Percentiles rank a stretch among this genome's conserved stretches.
phyloP scores from a whole-genome alignment of 176 grass and related monocot genomes.

The Oryza glaberrima region DNA sequence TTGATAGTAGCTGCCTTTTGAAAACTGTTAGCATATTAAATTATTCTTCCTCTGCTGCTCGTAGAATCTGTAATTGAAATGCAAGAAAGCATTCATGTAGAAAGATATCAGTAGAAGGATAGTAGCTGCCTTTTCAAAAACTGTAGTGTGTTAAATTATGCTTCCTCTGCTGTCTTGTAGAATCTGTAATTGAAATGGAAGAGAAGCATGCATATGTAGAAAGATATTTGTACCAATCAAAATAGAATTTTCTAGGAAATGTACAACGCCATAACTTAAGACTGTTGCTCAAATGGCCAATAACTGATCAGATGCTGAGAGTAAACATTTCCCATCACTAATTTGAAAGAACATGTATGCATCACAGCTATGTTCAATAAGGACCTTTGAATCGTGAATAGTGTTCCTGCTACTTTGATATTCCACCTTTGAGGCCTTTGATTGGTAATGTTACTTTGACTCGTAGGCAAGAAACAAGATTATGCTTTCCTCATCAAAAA shows the following conservation, averaged over 20 bases:
- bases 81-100: too few species aligned
- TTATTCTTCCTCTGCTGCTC: not conserved
- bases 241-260: not conserved
- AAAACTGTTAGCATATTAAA: not conserved
- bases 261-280: not conserved
- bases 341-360: not conserved
- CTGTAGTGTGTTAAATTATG: not conserved
- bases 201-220: not conserved
- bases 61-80: not conserved
- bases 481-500: conserved; percentile 11
- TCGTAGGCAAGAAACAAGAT: not conserved
- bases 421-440: not conserved
- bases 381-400: not conserved
- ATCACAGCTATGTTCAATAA: not conserved
- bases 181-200: not conserved
- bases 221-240: not conserved
- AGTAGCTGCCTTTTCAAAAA: not conserved
- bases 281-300: not conserved
- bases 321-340: not conserved
- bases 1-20: not conserved
- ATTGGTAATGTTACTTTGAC: not conserved
- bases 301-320: not conserved
- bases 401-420: not conserved
- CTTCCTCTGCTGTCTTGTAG: not conserved
- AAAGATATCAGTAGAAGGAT: too few species aligned